Base-by-base conservation (phyloP, 2,329 filamentous ascomycete species). In the Fusarium fracticaudum region DNA sequence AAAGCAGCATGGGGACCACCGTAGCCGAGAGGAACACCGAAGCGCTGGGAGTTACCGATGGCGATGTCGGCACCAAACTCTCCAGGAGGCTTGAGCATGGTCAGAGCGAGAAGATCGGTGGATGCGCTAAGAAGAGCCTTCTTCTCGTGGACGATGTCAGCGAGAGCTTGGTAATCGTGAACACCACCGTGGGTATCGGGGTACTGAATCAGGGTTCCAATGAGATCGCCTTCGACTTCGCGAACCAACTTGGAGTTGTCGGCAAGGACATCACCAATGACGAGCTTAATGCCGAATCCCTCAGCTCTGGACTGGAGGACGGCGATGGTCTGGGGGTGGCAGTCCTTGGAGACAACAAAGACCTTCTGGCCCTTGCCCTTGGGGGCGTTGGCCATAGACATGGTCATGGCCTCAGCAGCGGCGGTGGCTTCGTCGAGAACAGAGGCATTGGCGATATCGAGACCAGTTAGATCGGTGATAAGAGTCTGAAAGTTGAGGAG, bases 41-140 rank as follows among this genome's bases (percentile, higher is more conserved):
- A 92, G 71, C 96, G 88, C 85, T 98, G 96, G 22, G 96, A 91
- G 80, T 92, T 98, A 76, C 96, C 96, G 80, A 98, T 96, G 14
- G 95, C 95, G 76, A 98, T 94, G 80, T 98, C 96, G 24, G 95
- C 96, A 50, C 96, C 96, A 83, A 96, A 98, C 80, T 98, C 96
- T 60, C 95, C 95, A 1, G 96, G 96, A 2, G 96, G 93, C 66
- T 94, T 96, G 54, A 98, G 88, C 29, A 97, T 85, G 3, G 96
- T 98, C 81, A 98, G 85, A 10, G 96, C 95, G 35, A 98, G 86
- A 47, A 98, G 87, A 80, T 98, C 96, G 4, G 96, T 98, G 12
- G 94, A 96, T 35, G 94, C 95, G 77, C 93, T 93, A 79, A 98
- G 91, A 20, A 95, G 93, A 37, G 91, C 94, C 48, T 94, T 93